These are phyloP conservation scores for Cephalotrichum gorgonifer DNA, from an alignment of 2,329 filamentous ascomycete species.

Conservation along the genomic window DNA sequence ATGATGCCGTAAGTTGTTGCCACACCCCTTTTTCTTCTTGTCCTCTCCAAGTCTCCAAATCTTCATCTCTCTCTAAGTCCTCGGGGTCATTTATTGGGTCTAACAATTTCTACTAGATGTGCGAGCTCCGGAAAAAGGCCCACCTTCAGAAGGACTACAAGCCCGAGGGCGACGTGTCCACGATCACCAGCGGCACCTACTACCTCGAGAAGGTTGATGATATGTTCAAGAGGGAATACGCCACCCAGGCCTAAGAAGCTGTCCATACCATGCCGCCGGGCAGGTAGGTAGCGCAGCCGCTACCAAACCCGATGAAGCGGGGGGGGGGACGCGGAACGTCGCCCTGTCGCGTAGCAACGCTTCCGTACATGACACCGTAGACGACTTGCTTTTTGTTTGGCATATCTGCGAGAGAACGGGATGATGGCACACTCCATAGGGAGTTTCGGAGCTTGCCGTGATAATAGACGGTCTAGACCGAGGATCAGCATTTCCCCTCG, in stretches of 20 bases:
- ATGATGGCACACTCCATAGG: neutral
- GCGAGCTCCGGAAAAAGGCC: slow-evolving; percentile 69
- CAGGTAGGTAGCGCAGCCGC: neutral
- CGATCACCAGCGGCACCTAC: slow-evolving; percentile 58
- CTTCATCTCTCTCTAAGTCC: no score
- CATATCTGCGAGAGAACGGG: neutral
- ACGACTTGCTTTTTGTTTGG: neutral
- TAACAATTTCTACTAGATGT: slow-evolving; percentile 44
- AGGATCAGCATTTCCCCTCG: neutral
- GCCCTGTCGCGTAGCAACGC: neutral
- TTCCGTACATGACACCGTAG: neutral
- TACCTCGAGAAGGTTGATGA: slow-evolving; percentile 74
- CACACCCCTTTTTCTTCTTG: neutral
- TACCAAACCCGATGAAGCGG: neutral
- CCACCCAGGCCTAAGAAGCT: slow-evolving; percentile 57
- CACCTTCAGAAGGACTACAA: slow-evolving; percentile 73
- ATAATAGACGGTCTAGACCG: neutral
- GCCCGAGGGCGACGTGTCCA: slow-evolving; percentile 58
- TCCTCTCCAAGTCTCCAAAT: no score
- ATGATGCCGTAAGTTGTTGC: slow-evolving; percentile 53
- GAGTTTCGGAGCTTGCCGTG: neutral
- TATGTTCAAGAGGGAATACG: slow-evolving; percentile 76
- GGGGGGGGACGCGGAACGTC: neutral
- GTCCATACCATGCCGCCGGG: neutral
- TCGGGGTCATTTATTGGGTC: no score